Percentiles rank a stretch among this genome's conserved stretches.
Conservation (phyloP, 1,139 yeast species). For the Yamadazyma blattariae region DNA sequence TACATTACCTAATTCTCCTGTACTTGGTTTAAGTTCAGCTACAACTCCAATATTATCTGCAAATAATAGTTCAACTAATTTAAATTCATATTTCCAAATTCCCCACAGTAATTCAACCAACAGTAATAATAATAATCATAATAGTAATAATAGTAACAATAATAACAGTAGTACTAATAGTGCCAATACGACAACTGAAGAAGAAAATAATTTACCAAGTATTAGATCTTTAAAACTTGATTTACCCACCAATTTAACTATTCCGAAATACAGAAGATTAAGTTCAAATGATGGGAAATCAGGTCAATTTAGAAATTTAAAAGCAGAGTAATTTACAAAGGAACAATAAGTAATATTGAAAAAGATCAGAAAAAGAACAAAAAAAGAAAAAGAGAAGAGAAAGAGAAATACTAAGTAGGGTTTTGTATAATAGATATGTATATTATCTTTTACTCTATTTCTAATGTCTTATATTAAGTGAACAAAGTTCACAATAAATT, state of each 20-base stretch:
- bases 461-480: not conserved
- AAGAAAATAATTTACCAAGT: conserved; percentile 30
- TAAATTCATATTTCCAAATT: conserved; percentile 18
- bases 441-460: conserved; percentile 30
- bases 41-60: conserved; percentile 47
- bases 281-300: conserved; percentile 21
- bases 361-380: no score
- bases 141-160: not conserved
- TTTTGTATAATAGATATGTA: conserved; percentile 6
- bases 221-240: conserved; percentile 49
- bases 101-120: conserved; percentile 3
- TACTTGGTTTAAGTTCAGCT: conserved; percentile 39
- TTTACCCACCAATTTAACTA: conserved; percentile 40
- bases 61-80: conserved; percentile 44
- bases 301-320: conserved; percentile 19
- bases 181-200: not conserved
- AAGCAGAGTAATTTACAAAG: no score
- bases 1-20: conserved; percentile 60
- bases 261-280: conserved; percentile 14
- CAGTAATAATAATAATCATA: not conserved
- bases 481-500: no score
- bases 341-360: no score
- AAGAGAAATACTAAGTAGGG: no score
- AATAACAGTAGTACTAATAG: not conserved
- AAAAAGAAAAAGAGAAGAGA: not conserved